Conservation (phyloP, 345 rosid genomes). For the Citrus glauca region DNA sequence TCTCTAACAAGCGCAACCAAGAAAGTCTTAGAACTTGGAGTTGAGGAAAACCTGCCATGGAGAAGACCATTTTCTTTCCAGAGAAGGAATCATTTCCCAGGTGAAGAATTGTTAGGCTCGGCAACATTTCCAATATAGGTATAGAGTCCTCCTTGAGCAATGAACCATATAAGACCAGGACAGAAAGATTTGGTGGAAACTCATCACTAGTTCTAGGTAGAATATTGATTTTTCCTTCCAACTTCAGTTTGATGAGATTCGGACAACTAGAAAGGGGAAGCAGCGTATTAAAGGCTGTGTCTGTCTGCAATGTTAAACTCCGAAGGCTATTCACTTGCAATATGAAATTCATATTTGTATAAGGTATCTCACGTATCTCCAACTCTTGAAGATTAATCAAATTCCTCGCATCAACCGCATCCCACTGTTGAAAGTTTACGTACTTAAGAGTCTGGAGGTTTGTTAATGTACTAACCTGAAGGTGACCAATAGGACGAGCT, state of each 20-base stretch:
- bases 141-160: not conserved
- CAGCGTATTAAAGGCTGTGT: not conserved
- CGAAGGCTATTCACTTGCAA: not conserved
- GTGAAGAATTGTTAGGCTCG: not conserved
- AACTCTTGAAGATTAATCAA: not conserved
- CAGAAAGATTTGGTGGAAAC: not conserved
- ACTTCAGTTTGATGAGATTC: conserved; percentile 1
- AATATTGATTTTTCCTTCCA: not conserved
- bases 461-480: not conserved
- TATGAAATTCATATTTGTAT: not conserved
- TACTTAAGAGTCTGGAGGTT: not conserved
- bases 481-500: not conserved
- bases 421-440: not conserved
- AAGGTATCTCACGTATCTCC: not conserved
- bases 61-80: not conserved
- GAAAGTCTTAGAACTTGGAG: not conserved
- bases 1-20: not conserved
- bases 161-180: not conserved
- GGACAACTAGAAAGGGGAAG: not conserved
- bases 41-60: not conserved
- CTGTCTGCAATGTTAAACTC: not conserved
- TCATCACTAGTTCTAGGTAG: not conserved
- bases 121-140: not conserved
- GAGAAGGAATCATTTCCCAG: not conserved
- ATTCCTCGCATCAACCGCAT: not conserved